Percentiles rank a stretch among this genome's conserved stretches.
Evolutionary conservation across 1,284 basidiomycete genomes (phyloP).

Genomic region (Ustilago xerochloae): DNA sequence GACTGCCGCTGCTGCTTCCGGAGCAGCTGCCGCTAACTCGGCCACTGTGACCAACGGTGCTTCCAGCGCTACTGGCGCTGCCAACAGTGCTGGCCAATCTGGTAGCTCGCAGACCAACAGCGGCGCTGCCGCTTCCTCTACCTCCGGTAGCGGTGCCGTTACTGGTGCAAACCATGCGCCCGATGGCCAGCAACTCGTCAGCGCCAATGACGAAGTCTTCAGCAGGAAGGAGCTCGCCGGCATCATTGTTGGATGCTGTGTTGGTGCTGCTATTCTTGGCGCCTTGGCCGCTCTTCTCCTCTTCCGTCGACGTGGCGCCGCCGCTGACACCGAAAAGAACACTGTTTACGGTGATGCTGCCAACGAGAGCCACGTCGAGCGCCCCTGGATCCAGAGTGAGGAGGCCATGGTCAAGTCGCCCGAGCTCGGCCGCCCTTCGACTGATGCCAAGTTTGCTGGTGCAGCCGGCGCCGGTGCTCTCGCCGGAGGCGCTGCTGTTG

Average conservation of each 20-base stretch:
- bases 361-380: constrained; percentile 48
- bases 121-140: constrained; percentile 16
- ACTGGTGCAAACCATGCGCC: constrained; percentile 24
- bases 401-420: constrained; percentile 47
- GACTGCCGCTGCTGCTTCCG: constrained; percentile 18
- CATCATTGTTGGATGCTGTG: constrained; percentile 53
- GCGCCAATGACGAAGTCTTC: constrained; percentile 33
- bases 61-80: constrained; percentile 6
- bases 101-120: constrained; percentile 10
- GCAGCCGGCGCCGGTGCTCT: constrained; percentile 43
- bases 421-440: constrained; percentile 36
- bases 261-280: constrained; percentile 57
- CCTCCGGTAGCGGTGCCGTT: constrained; percentile 6
- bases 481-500: constrained; percentile 40
- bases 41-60: constrained; percentile 26
- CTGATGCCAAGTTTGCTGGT: constrained; percentile 35
- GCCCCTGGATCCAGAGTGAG: constrained; percentile 54
- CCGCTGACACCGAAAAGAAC: constrained; percentile 39
- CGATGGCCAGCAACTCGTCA: constrained; percentile 31
- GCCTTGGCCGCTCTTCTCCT: constrained; percentile 46
- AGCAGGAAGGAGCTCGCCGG: constrained; percentile 49
- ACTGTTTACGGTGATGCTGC: constrained; percentile 35
- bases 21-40: constrained; percentile 18
- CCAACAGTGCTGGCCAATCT: not conserved
- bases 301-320: constrained; percentile 36